These are phyloP conservation scores for Aspergillus cristatus DNA, from an alignment of 495 filamentous ascomycete genomes.

Conservation along the genomic window DNA sequence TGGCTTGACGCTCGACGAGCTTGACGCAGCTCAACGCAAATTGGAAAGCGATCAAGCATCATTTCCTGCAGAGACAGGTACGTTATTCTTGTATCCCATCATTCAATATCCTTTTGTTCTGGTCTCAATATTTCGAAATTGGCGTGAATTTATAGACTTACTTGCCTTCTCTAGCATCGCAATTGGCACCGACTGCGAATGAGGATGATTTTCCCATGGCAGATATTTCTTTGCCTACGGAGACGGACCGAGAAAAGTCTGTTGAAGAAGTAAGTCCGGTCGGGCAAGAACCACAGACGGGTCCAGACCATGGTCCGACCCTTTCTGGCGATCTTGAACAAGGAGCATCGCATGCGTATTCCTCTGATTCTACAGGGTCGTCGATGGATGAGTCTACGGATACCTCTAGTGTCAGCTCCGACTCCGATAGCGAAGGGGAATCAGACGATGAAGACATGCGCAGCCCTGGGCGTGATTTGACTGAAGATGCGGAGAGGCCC, in stretches of 20 bases:
- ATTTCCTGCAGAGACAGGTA: conserved; percentile 22
- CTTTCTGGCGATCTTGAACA: conserved; percentile 4
- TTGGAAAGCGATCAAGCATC: conserved; percentile 15
- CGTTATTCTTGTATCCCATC: too few relatives aligned
- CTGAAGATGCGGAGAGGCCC: background rate
- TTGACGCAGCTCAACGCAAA: conserved; percentile 30
- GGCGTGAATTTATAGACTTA: background rate
- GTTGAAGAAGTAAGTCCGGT: too few relatives aligned
- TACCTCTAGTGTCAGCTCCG: conserved; percentile 11
- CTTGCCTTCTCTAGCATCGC: too few relatives aligned
- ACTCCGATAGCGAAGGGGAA: conserved; percentile 13
- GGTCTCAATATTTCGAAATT: background rate
- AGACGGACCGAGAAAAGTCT: too few relatives aligned
- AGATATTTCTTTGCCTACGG: too few relatives aligned
- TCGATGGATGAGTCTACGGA: conserved; percentile 36
- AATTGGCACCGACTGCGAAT: too few relatives aligned
- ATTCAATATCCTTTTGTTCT: background rate
- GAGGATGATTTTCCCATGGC: too few relatives aligned
- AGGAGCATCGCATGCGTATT: conserved; percentile 7
- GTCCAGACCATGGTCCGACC: too few relatives aligned
- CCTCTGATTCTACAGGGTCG: conserved; percentile 26
- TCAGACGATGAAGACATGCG: conserved; percentile 2
- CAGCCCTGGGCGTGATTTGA: background rate
- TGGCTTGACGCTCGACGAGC: conserved; percentile 28
- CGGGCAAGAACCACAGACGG: too few relatives aligned